These are phyloP conservation scores for Boletus vermiculosoides DNA, from an alignment of 768 basidiomycete species.

Conservation along the genomic window DNA sequence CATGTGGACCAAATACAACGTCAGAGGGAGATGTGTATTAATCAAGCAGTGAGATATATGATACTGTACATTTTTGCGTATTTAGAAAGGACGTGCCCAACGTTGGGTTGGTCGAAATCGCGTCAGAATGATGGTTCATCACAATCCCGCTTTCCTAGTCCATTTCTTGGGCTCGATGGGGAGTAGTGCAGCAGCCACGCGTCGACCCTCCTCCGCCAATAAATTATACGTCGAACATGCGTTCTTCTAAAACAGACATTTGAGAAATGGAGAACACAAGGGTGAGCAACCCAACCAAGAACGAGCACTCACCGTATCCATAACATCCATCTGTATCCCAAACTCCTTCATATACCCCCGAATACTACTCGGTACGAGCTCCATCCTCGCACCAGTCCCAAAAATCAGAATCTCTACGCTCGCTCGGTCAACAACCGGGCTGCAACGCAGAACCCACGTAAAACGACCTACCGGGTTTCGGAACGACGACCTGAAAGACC, in stretches of 20 bases:
- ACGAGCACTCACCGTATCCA: constrained; percentile 65
- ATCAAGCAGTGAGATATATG: constrained; percentile 4
- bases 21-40: constrained; percentile 6
- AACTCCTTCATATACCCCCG: constrained; percentile 65
- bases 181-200: constrained; percentile 88
- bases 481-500: constrained; percentile 78
- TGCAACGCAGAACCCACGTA: not conserved
- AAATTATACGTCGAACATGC: constrained; percentile 96
- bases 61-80: constrained; percentile 16
- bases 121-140: not conserved
- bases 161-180: constrained; percentile 59
- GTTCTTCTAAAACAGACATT: constrained; percentile 57
- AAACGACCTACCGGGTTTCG: constrained; percentile 72
- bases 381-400: constrained; percentile 75
- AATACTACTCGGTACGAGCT: constrained; percentile 67
- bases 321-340: constrained; percentile 87
- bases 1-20: not conserved
- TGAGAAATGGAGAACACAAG: not conserved
- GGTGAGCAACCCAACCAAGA: not conserved
- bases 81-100: not conserved
- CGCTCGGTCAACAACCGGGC: not conserved
- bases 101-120: not conserved
- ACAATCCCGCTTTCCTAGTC: constrained; percentile 33
- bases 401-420: constrained; percentile 82
- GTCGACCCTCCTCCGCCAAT: constrained; percentile 87